Base-by-base conservation (phyloP, 306 rosid genomes). In the Medicago ruthenica region DNA sequence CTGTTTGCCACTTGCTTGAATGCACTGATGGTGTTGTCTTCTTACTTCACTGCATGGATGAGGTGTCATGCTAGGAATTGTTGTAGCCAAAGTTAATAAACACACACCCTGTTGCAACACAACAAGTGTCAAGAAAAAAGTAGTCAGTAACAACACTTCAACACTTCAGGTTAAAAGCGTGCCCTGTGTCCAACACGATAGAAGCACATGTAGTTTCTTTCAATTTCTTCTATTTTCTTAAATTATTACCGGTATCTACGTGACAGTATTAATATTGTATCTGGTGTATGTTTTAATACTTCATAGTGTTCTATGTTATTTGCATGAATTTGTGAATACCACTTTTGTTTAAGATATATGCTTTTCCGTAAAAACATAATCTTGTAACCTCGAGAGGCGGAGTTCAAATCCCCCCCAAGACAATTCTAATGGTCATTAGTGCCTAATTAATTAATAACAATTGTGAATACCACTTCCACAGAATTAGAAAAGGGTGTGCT, bases 1-100 rank as follows among this genome's bases (percentile, higher is more conserved):
- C 58, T 95, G 98, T 20, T 69, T 83, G 4, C 96, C 93, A 2
- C 73, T 70, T 34, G 88, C 97, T 39, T 83, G 82, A 57, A 89
- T 57, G 73, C 97, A 95, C 36, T 81, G 81, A 34, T 90, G 97
- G 18, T 85, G 89, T 22, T 87, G 88, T 73, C 24, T 81, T 71
- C 87, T 85, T 16, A 60, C 82, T 80, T 22, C 70, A 21, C 62
- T 81, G 74, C 98, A 95, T 27, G 55, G 44, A 37, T 96, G 97
- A 4, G 96, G 98, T 64, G 82, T 86, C 98, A 95, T 87, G 81
- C 88, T 20, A 1, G 90, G 89, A 63, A 95, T 72, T 27, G 85
- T 53, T 55, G 97, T 92, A 27, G 97, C 95, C 82, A 86, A 31
- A 81, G 98, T 83, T 24, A 95, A 82, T 71, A 95, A 40, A 12